Conservation (phyloP, 1,284 basidiomycete genomes). For the Cutaneotrichosporon sp. region DNA sequence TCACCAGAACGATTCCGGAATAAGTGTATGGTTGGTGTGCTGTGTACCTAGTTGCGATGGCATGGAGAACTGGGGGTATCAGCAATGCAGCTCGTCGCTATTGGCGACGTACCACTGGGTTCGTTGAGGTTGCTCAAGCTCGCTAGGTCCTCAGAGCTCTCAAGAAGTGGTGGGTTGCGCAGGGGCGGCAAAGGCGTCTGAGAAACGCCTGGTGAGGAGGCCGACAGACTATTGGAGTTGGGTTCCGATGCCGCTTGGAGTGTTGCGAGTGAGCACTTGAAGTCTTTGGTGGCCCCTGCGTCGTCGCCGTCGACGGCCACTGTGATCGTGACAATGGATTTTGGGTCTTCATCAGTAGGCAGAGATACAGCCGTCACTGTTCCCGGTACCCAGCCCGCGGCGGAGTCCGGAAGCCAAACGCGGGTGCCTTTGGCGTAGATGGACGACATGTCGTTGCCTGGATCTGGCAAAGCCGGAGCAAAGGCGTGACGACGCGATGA, state of each 20-base stretch:
- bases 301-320: conserved; percentile 31
- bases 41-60: conserved; percentile 92
- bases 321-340: conserved; percentile 31
- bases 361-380: conserved; percentile 39
- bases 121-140: conserved; percentile 97
- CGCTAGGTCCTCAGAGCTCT: conserved; percentile 96
- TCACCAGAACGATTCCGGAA: conserved; percentile 70
- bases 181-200: conserved; percentile 68
- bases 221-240: conserved; percentile 22
- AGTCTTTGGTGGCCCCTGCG: conserved; percentile 23
- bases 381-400: conserved; percentile 45
- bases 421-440: conserved; percentile 46
- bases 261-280: conserved; percentile 37
- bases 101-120: conserved; percentile 65
- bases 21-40: conserved; percentile 98
- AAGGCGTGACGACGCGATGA: neutral
- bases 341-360: conserved; percentile 23
- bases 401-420: conserved; percentile 46
- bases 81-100: neutral
- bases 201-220: conserved; percentile 17
- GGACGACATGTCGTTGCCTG: conserved; percentile 27
- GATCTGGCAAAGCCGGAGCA: neutral
- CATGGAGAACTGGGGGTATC: conserved; percentile 71
- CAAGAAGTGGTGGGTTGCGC: conserved; percentile 91
- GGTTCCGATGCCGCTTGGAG: conserved; percentile 27